phyloP scores from a whole-genome alignment of 345 rosid species.

The Eucalyptus dawsonii region DNA sequence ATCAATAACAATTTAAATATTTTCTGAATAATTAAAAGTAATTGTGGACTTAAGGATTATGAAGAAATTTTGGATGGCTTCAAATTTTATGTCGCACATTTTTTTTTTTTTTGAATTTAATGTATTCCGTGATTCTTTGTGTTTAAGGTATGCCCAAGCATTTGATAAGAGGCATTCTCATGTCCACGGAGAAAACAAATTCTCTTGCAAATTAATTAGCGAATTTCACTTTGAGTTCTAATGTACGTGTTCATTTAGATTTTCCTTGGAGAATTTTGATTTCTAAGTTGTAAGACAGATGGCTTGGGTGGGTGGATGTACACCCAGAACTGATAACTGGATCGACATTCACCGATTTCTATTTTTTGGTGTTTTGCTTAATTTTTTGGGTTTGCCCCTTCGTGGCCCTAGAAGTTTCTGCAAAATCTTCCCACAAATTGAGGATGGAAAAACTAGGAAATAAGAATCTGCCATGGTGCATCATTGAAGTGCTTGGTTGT shows the following conservation, averaged over 20 bases:
- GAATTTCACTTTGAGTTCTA: not conserved
- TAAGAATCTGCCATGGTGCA: no score
- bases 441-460: no score
- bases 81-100: not conserved
- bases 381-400: no score
- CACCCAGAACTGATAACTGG: accelerated
- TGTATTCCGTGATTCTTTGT: not conserved
- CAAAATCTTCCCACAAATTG: no score
- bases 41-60: not conserved
- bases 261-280: not conserved
- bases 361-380: no score
- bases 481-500: no score
- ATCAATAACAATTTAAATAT: no score
- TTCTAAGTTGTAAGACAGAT: not conserved
- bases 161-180: not conserved
- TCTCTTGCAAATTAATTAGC: not conserved
- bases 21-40: no score
- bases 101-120: not conserved
- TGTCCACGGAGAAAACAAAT: not conserved
- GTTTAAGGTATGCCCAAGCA: not conserved
- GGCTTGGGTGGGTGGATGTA: no score
- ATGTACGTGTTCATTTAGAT: not conserved
- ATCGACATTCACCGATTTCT: no score
- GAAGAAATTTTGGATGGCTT: not conserved
- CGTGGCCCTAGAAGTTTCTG: no score